Percentiles rank a stretch among this genome's conserved stretches.
Conservation (phyloP, 257 asterid species). For the Solanum paucissectum region DNA sequence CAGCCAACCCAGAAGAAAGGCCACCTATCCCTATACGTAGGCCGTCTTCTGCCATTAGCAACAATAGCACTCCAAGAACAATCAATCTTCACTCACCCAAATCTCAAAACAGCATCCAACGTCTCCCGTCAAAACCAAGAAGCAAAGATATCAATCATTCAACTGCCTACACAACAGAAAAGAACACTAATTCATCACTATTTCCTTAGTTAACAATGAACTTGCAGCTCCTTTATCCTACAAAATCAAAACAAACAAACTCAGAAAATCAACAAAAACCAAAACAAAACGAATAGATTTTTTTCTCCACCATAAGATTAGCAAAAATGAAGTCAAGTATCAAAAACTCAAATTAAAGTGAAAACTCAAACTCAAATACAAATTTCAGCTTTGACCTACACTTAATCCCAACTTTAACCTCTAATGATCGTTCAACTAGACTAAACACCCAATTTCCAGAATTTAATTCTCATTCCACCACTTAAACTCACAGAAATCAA, state of each 20-base stretch:
- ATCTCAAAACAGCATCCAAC: conserved; percentile 8
- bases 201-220: neutral
- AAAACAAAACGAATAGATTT: neutral
- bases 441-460: neutral
- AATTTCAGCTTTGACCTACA: neutral
- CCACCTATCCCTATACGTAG: conserved; percentile 60
- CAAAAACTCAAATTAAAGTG: neutral
- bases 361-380: neutral
- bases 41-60: conserved; percentile 82
- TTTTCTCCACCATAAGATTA: neutral
- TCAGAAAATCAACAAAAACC: neutral
- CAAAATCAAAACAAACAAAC: neutral
- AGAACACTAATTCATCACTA: neutral
- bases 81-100: neutral
- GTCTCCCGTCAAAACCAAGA: neutral
- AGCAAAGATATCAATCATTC: conserved; percentile 11
- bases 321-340: neutral
- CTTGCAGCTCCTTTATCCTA: neutral
- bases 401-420: neutral
- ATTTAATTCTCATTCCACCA: neutral
- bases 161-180: conserved; percentile 12
- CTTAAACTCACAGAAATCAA: neutral
- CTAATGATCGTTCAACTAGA: neutral
- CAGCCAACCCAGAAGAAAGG: conserved; percentile 83
- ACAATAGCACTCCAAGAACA: neutral